phyloP scores from a whole-genome alignment of 345 rosid genomes.

The Trapa incisa region DNA sequence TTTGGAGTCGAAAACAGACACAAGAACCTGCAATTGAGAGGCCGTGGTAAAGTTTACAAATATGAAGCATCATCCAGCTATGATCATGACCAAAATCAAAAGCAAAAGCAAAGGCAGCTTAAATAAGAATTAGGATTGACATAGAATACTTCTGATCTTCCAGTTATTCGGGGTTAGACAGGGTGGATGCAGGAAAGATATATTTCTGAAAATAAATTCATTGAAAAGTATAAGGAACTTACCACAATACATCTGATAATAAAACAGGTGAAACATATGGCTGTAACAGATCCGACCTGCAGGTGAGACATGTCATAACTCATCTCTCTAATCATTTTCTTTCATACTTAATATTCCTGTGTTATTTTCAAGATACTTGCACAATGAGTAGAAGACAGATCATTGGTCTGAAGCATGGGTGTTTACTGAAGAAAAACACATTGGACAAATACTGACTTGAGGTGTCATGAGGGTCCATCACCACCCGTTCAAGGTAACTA shows the following conservation, averaged over 20 bases:
- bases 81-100: background rate
- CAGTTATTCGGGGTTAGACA: too few relatives aligned
- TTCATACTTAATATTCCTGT: background rate
- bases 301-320: constrained; percentile 5
- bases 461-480: background rate
- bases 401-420: background rate
- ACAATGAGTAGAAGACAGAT: background rate
- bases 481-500: background rate
- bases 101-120: background rate
- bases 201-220: background rate
- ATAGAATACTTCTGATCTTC: too few relatives aligned
- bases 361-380: background rate
- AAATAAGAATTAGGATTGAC: too few relatives aligned
- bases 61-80: background rate
- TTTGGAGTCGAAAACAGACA: constrained; percentile 57
- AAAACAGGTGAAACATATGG: constrained; percentile 92
- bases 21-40: constrained; percentile 43
- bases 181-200: background rate
- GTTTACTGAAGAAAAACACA: background rate
- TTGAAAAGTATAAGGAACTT: constrained; percentile 13
- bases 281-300: constrained; percentile 98
- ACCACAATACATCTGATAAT: constrained; percentile 90
- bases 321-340: background rate
- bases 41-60: background rate
- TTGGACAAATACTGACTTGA: background rate